A percentile compares a stretch with the other conserved stretches of the same genome.
Evolutionary conservation across 1,284 basidiomycete species (phyloP).

Genomic region (Fomitopsis schrenkii): DNA sequence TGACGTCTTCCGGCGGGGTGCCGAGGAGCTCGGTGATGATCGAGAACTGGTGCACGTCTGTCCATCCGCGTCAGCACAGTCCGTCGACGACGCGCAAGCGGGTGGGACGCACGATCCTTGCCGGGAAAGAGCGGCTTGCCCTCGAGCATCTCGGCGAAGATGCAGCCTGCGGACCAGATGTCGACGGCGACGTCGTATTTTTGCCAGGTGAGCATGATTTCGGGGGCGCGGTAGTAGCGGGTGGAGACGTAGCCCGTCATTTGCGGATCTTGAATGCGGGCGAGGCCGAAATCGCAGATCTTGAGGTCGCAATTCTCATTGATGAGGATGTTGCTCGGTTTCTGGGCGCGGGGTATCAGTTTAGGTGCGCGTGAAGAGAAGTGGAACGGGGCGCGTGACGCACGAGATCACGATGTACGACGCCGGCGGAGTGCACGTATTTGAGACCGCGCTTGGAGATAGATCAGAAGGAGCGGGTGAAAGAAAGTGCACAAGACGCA

Average conservation of each 20-base stretch:
- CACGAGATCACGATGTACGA: slow-evolving; percentile 95
- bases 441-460: slow-evolving; percentile 86
- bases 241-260: slow-evolving; percentile 99
- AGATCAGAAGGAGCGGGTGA: not conserved
- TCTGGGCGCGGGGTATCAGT: slow-evolving; percentile 42
- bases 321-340: slow-evolving; percentile 99
- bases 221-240: slow-evolving; percentile 96
- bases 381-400: slow-evolving; percentile 21
- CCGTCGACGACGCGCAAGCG: not conserved
- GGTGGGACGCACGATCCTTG: slow-evolving; percentile 78
- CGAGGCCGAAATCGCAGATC: slow-evolving; percentile 99
- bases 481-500: slow-evolving; percentile 32
- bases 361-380: not conserved
- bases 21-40: slow-evolving; percentile 99
- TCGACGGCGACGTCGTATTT: slow-evolving; percentile 99
- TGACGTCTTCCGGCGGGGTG: slow-evolving; percentile 98
- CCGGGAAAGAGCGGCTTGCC: slow-evolving; percentile 99
- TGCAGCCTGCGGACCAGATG: slow-evolving; percentile 99
- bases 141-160: slow-evolving; percentile 99
- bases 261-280: slow-evolving; percentile 95
- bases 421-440: slow-evolving; percentile 99
- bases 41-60: slow-evolving; percentile 99
- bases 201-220: slow-evolving; percentile 99
- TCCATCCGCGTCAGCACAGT: not conserved
- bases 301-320: slow-evolving; percentile 99